A percentile compares a stretch with the other conserved stretches of the same genome.
These are phyloP conservation scores for Calocybe gangraenosa DNA, from an alignment of 768 basidiomycete species.

Conservation along the genomic window DNA sequence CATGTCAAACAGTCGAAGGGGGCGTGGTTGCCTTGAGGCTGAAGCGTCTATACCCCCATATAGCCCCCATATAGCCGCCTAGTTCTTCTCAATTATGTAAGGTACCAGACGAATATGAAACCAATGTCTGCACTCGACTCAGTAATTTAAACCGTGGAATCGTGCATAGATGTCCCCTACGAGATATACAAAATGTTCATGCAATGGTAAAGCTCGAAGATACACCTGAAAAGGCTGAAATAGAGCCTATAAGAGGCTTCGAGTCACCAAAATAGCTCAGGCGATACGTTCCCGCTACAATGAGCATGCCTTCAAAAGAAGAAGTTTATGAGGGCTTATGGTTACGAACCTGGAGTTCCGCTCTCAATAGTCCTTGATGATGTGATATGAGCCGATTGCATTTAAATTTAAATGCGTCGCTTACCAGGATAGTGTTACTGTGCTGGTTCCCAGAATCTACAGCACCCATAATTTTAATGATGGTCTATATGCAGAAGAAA, in stretches of 20 bases:
- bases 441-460: slow-evolving; percentile 29
- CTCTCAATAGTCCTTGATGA: slow-evolving; percentile 69
- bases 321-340: slow-evolving; percentile 4
- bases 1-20: slow-evolving; percentile 12
- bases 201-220: slow-evolving; percentile 61
- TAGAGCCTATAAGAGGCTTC: slow-evolving; percentile 62
- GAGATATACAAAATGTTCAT: no score
- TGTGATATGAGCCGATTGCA: no score
- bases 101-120: no score
- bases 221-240: slow-evolving; percentile 57
- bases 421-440: slow-evolving; percentile 65
- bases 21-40: slow-evolving; percentile 39
- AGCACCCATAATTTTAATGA: slow-evolving; percentile 45
- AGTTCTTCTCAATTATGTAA: no score
- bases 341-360: slow-evolving; percentile 48
- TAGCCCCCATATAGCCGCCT: no score
- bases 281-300: slow-evolving; percentile 64
- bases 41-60: no score
- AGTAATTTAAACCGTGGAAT: no score
- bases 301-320: slow-evolving; percentile 1
- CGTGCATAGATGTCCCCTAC: no score
- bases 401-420: no score
- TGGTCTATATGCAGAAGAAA: slow-evolving; percentile 2
- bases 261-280: slow-evolving; percentile 71
- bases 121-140: no score